Conservation (phyloP, 1,284 basidiomycete genomes). For the Pascua guehoae region DNA sequence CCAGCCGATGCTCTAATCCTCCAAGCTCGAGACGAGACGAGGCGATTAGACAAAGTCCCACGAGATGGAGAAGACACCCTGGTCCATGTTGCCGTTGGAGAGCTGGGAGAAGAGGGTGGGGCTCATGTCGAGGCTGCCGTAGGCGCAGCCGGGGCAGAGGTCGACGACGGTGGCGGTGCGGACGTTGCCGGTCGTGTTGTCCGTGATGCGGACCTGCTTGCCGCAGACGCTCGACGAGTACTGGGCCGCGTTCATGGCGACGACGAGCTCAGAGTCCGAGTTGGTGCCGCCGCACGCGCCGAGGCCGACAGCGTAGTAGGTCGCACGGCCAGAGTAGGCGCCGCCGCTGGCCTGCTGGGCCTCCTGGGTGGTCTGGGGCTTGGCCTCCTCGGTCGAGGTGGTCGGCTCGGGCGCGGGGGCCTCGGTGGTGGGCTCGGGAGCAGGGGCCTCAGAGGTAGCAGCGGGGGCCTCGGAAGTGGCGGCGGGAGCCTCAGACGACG, state of each 20-base stretch:
- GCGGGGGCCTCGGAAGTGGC: too few species aligned
- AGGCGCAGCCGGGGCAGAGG: slow-evolving; percentile 47
- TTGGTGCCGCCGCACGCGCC: slow-evolving; percentile 39
- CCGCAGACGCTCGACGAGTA: slow-evolving; percentile 46
- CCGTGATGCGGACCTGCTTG: slow-evolving; percentile 62
- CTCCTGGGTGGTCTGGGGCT: background rate
- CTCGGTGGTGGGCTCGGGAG: background rate
- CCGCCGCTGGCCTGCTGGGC: background rate
- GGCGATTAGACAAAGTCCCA: slow-evolving; percentile 1
- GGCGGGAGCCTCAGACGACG: too few species aligned
- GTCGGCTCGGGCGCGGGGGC: slow-evolving; percentile 16
- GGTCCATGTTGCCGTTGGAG: slow-evolving; percentile 30
- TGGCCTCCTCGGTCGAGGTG: background rate
- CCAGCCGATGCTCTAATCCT: too few species aligned
- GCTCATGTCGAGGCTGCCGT: slow-evolving; percentile 53
- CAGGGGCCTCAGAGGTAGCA: too few species aligned
- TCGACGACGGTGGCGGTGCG: slow-evolving; percentile 62
- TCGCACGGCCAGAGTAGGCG: slow-evolving; percentile 17
- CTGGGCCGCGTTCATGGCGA: slow-evolving; percentile 37
- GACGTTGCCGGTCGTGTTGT: slow-evolving; percentile 57
- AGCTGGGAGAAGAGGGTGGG: slow-evolving; percentile 48
- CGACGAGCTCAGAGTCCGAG: slow-evolving; percentile 32
- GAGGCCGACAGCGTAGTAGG: slow-evolving; percentile 43
- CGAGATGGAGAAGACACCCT: slow-evolving; percentile 43
- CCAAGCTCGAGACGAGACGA: background rate